phyloP scores from a whole-genome alignment of 2,329 filamentous ascomycete species.

The Westerdykella aurantiaca region DNA sequence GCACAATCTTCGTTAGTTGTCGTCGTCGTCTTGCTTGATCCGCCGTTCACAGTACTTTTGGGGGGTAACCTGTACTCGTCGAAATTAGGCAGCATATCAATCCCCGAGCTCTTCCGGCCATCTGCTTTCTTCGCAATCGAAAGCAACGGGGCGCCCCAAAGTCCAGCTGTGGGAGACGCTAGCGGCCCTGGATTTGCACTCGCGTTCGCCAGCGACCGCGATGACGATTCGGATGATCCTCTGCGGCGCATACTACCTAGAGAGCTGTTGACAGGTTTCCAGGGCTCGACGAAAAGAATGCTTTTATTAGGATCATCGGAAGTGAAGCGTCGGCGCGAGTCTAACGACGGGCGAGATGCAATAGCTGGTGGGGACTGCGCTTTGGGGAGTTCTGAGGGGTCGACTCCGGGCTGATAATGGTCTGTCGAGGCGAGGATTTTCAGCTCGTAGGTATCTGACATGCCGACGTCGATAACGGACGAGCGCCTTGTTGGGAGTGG shows the following conservation, averaged over 20 bases:
- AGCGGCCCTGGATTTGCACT: conserved; percentile 13
- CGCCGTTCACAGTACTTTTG: background rate
- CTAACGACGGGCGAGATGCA: conserved; percentile 22
- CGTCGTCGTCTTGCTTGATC: background rate
- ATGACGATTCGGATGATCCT: conserved; percentile 23
- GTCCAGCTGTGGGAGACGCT: conserved; percentile 25
- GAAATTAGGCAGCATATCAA: conserved; percentile 34
- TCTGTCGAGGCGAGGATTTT: conserved; percentile 69
- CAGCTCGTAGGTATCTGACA: conserved; percentile 63
- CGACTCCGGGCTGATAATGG: conserved; percentile 55
- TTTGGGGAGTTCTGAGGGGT: conserved; percentile 34
- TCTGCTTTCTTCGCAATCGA: conserved; percentile 12
- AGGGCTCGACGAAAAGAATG: conserved; percentile 26
- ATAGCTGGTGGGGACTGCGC: conserved; percentile 26
- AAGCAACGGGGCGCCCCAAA: conserved; percentile 37
- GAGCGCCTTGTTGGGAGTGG: conserved; percentile 22
- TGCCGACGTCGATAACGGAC: conserved; percentile 40
- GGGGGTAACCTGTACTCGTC: conserved; percentile 8
- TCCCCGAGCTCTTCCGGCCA: conserved; percentile 21
- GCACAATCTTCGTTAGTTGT: background rate
- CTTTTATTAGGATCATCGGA: conserved; percentile 20
- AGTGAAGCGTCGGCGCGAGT: conserved; percentile 20
- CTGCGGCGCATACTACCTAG: conserved; percentile 39
- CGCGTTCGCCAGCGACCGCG: conserved; percentile 16
- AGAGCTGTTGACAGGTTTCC: conserved; percentile 31